phyloP scores from a whole-genome alignment of 2,329 filamentous ascomycete species.

The Phialophora tarda region DNA sequence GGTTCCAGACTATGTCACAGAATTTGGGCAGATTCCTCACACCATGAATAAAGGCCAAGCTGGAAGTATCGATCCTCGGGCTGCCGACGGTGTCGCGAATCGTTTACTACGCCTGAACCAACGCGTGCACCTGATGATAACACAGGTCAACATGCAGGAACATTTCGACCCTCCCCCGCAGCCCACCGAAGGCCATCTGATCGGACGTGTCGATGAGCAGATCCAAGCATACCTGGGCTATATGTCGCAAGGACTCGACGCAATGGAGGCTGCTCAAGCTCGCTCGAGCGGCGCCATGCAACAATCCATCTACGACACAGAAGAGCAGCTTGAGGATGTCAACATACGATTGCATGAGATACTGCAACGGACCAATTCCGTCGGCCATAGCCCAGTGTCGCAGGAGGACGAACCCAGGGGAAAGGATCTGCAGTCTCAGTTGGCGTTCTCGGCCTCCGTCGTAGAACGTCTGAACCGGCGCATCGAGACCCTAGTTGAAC shows the following conservation, averaged over 20 bases:
- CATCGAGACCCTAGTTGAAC: conserved; percentile 78
- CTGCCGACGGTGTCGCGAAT: conserved; percentile 64
- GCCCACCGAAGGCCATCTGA: conserved; percentile 40
- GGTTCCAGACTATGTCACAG: conserved; percentile 69
- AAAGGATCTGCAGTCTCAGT: conserved; percentile 68
- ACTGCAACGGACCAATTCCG: conserved; percentile 55
- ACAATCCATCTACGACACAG: conserved; percentile 50
- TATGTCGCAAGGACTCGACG: conserved; percentile 68
- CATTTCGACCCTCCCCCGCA: conserved; percentile 49
- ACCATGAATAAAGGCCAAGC: conserved; percentile 39
- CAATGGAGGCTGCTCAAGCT: conserved; percentile 65
- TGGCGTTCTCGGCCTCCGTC: conserved; percentile 76
- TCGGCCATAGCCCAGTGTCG: conserved; percentile 54
- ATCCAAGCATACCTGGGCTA: conserved; percentile 68
- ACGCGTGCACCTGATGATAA: conserved; percentile 69
- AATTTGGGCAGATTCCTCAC: conserved; percentile 44
- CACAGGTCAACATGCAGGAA: conserved; percentile 50
- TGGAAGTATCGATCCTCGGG: conserved; percentile 31
- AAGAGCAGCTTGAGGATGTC: conserved; percentile 64
- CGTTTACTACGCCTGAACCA: conserved; percentile 72
- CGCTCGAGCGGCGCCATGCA: conserved; percentile 45
- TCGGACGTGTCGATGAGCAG: conserved; percentile 33
- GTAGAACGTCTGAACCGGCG: conserved; percentile 79
- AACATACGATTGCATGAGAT: conserved; percentile 69
- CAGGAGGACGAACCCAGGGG: conserved; percentile 64